Conservation (phyloP, 306 rosid genomes). For the Coriaria nepalensis region DNA sequence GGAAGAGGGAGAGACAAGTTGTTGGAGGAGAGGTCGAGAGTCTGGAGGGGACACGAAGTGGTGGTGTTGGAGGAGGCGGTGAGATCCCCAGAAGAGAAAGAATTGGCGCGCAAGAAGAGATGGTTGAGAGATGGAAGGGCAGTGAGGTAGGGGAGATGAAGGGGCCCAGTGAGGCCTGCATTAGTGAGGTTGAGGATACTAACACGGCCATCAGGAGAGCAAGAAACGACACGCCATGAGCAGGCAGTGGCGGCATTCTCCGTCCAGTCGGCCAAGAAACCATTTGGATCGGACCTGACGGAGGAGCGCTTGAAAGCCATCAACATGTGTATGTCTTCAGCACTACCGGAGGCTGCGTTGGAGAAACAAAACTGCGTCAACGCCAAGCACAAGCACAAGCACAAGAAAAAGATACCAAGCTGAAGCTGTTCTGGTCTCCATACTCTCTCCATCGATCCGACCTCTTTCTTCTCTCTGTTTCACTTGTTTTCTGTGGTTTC, state of each 20-base stretch:
- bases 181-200: slow-evolving; percentile 31
- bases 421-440: too few species aligned
- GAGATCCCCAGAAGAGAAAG: slow-evolving; percentile 27
- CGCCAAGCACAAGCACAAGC: too few species aligned
- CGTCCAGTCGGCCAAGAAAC: slow-evolving; percentile 34
- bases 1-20: slow-evolving; percentile 31
- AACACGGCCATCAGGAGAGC: slow-evolving; percentile 28
- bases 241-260: slow-evolving; percentile 20
- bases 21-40: slow-evolving; percentile 49
- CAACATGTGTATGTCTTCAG: slow-evolving; percentile 4
- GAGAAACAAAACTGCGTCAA: too few species aligned
- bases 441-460: too few species aligned
- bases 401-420: too few species aligned
- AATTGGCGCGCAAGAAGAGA: slow-evolving; percentile 28
- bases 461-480: too few species aligned
- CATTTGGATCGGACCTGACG: slow-evolving; percentile 39
- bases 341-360: too few species aligned
- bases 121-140: slow-evolving; percentile 27
- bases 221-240: slow-evolving; percentile 39
- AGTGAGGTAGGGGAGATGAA: slow-evolving; percentile 31
- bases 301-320: slow-evolving; percentile 30
- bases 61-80: slow-evolving; percentile 4
- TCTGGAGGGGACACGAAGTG: slow-evolving; percentile 25
- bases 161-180: slow-evolving; percentile 36
- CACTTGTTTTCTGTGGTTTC: too few species aligned